Percentiles rank a stretch among this genome's conserved stretches.
Evolutionary conservation across 2,329 filamentous ascomycete genomes (phyloP).

Genomic region (Monilinia aucupariae): DNA sequence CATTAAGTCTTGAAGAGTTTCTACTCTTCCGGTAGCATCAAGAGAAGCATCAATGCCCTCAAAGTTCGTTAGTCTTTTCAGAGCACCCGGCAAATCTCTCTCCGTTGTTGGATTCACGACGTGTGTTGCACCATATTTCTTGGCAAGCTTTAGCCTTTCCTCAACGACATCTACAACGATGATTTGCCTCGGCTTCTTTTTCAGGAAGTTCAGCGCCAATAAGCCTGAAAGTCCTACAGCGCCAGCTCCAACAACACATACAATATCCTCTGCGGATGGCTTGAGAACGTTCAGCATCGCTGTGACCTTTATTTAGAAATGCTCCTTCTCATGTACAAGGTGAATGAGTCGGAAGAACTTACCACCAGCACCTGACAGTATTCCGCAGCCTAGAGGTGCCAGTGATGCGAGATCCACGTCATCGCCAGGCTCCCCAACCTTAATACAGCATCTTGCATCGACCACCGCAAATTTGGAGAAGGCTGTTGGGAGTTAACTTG

Average conservation of each 20-base stretch:
- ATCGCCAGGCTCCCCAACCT: constrained; percentile 20
- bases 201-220: constrained; percentile 36
- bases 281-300: constrained; percentile 37
- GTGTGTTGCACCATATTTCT: constrained; percentile 39
- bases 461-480: constrained; percentile 32
- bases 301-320: not conserved
- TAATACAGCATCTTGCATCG: constrained; percentile 27
- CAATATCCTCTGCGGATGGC: constrained; percentile 29
- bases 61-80: constrained; percentile 19
- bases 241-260: constrained; percentile 40
- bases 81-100: constrained; percentile 16
- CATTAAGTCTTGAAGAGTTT: constrained; percentile 19
- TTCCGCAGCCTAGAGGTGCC: constrained; percentile 41
- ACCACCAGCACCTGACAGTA: constrained; percentile 41
- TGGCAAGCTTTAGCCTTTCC: constrained; percentile 40
- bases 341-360: not conserved
- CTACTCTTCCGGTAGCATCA: constrained; percentile 22
- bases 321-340: no score
- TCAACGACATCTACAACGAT: constrained; percentile 44
- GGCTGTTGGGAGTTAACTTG: constrained; percentile 16
- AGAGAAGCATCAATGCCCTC: constrained; percentile 23
- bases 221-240: constrained; percentile 40
- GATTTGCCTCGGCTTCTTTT: constrained; percentile 30
- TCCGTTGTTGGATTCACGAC: constrained; percentile 21
- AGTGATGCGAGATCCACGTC: constrained; percentile 33